Conservation (phyloP, 169 alveolate species). For the Eimeria maxima region DNA sequence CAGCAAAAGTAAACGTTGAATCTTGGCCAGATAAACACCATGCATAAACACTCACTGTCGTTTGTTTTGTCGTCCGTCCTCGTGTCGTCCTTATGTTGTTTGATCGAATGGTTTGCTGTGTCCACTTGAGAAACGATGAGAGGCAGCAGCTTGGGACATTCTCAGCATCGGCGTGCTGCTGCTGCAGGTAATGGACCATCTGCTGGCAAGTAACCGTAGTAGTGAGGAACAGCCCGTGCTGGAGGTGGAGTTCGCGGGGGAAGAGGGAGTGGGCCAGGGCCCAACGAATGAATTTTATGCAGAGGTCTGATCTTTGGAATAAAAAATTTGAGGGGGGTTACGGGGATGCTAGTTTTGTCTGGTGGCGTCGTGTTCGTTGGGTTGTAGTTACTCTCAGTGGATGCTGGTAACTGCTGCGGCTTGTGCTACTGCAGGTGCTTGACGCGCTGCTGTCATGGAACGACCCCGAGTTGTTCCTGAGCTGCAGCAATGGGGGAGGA, state of each 20-base stretch:
- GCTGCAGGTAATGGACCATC: slow-evolving; percentile 81
- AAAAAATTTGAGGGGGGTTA: too few species aligned
- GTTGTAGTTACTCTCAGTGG: neutral
- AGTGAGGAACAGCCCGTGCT: slow-evolving; percentile 77
- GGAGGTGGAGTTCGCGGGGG: slow-evolving; percentile 84
- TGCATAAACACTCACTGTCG: neutral
- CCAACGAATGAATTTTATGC: slow-evolving; percentile 85
- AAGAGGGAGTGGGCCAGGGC: slow-evolving; percentile 85
- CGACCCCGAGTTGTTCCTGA: slow-evolving; percentile 80
- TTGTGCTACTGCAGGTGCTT: slow-evolving; percentile 64
- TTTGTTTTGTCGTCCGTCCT: neutral
- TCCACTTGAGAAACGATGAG: neutral
- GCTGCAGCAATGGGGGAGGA: slow-evolving; percentile 75
- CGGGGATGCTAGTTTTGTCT: too few species aligned
- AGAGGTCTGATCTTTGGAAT: slow-evolving; percentile 21
- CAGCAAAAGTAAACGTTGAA: slow-evolving; percentile 60
- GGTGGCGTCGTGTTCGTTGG: neutral
- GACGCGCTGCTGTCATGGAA: slow-evolving; percentile 48
- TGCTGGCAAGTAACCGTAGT: slow-evolving; percentile 65
- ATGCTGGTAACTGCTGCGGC: neutral
- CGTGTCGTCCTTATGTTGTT: neutral
- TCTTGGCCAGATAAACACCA: neutral
- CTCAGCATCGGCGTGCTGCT: neutral
- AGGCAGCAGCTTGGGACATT: neutral
- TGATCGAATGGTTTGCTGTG: neutral